A percentile compares a stretch with the other conserved stretches of the same genome.
Evolutionary conservation across 1,139 yeast genomes (phyloP).

Genomic region (Kodamaea sp.): DNA sequence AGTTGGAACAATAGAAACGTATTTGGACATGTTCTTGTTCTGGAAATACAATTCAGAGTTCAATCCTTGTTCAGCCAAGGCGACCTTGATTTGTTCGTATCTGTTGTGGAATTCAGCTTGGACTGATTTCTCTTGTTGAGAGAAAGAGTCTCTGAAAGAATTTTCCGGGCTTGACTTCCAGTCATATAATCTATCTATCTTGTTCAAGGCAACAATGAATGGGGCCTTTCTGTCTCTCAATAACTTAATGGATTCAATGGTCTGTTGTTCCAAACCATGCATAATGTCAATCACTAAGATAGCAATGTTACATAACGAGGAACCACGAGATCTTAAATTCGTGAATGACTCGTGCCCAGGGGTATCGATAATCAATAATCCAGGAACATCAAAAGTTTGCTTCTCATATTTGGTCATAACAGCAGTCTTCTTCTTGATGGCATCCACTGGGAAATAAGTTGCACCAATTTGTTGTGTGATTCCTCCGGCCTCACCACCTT

Average conservation of each 20-base stretch:
- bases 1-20: slow-evolving; percentile 95
- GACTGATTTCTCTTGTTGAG: slow-evolving; percentile 78
- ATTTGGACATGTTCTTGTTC: slow-evolving; percentile 88
- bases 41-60: slow-evolving; percentile 95
- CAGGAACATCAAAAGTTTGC: slow-evolving; percentile 91
- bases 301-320: slow-evolving; percentile 98
- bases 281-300: slow-evolving; percentile 96
- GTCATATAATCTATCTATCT: slow-evolving; percentile 94
- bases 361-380: slow-evolving; percentile 92
- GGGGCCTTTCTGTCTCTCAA: slow-evolving; percentile 98
- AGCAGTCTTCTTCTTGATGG: slow-evolving; percentile 86
- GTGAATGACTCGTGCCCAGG: slow-evolving; percentile 99
- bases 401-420: slow-evolving; percentile 88
- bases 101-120: slow-evolving; percentile 91
- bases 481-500: slow-evolving; percentile 99
- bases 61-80: slow-evolving; percentile 96
- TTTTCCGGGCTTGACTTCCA: slow-evolving; percentile 91
- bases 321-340: slow-evolving; percentile 97
- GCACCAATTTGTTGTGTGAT: slow-evolving; percentile 99
- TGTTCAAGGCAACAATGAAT: slow-evolving; percentile 92
- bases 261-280: slow-evolving; percentile 99
- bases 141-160: slow-evolving; percentile 91
- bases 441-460: slow-evolving; percentile 96
- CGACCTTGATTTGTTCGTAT: slow-evolving; percentile 80
- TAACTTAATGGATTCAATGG: slow-evolving; percentile 87